Base-by-base conservation (phyloP, 2,329 filamentous ascomycete genomes). In the Zasmidium cellare region DNA sequence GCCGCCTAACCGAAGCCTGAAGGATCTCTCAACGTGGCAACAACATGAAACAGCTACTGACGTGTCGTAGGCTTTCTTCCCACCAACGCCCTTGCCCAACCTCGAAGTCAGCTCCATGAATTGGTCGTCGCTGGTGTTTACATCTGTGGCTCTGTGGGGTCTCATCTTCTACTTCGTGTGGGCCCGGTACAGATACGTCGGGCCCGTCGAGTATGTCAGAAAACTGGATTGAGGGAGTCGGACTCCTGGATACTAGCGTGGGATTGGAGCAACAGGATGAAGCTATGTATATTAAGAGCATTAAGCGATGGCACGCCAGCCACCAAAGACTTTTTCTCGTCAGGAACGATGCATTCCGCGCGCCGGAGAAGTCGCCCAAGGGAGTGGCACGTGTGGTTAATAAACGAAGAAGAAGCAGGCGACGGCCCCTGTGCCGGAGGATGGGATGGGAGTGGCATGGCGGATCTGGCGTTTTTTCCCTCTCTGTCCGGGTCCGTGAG, bases 121-220 rank as follows among this genome's bases (percentile, higher is more conserved):
- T 28, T 60, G 58, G 58, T 54, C 52, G 12, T 47, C 50, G 23
- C 24, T 62, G n/a, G 53, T 62, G 2, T 62, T 62, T 35, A 46
- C 16, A 3, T 51, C 25, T 3, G 52, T 62, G 9, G 47, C 59
- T 12, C 9, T 63, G 16, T 59, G 55, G 49, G 55, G 54, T 23
- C 25, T 61, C 22, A 50, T 58, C 9, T 65, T 61, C 55, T 65
- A 63, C 28, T 53, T 59, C 24, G 46, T 61, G 2, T 62, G 61
- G 53, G 63, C 60, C 6, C 47, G 61, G 23, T 54, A 53, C 46
- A 51, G 51, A 53, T 65, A 65, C 48, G 57, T 56, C 11, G 63
- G 63, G 18, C 63, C 63, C 6, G 63, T 65, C 19, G 61, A 61
- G 46, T 63, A 63, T 53, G 61, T 63, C 9, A 51, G 61, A 11